A percentile compares a stretch with the other conserved stretches of the same genome.
Evolutionary conservation across 2,329 filamentous ascomycete genomes (phyloP).

Genomic region (Chaetomium strumarium): DNA sequence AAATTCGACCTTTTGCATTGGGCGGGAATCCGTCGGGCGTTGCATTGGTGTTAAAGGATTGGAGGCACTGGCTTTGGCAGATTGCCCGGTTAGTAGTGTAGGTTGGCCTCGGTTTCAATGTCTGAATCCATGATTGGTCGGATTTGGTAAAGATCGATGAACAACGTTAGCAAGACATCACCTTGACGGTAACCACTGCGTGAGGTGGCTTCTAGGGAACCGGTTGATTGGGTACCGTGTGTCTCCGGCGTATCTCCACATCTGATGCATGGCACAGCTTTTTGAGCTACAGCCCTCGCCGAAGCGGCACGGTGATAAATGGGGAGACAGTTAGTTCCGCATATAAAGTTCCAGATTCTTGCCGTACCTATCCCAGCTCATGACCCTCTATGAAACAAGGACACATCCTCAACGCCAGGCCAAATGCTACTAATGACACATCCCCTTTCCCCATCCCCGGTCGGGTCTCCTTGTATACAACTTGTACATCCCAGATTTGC

Average conservation of each 20-base stretch:
- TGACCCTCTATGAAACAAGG: slow-evolving; percentile 23
- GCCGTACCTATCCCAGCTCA: slow-evolving; percentile 8
- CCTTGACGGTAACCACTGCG: background rate
- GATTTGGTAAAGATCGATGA: slow-evolving; percentile 1
- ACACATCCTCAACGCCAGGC: slow-evolving; percentile 27
- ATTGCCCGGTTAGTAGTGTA: background rate
- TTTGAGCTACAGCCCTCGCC: background rate
- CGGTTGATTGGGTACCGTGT: background rate
- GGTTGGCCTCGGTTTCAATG: background rate
- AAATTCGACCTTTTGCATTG: slow-evolving; percentile 11
- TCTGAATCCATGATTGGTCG: background rate
- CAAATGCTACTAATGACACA: slow-evolving; percentile 21
- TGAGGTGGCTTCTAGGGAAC: background rate
- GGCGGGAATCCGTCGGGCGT: background rate
- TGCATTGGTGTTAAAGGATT: background rate
- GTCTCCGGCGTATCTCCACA: background rate
- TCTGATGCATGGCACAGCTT: background rate
- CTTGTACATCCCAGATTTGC: slow-evolving; percentile 9
- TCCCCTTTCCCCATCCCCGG: too few species aligned
- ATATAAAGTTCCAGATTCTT: slow-evolving; percentile 8
- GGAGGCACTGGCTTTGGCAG: background rate
- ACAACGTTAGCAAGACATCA: background rate
- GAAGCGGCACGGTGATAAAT: background rate
- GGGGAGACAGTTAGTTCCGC: too few species aligned
- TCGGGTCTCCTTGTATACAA: slow-evolving; percentile 15